Conservation (phyloP, 306 rosid genomes). For the Pueraria montana region DNA sequence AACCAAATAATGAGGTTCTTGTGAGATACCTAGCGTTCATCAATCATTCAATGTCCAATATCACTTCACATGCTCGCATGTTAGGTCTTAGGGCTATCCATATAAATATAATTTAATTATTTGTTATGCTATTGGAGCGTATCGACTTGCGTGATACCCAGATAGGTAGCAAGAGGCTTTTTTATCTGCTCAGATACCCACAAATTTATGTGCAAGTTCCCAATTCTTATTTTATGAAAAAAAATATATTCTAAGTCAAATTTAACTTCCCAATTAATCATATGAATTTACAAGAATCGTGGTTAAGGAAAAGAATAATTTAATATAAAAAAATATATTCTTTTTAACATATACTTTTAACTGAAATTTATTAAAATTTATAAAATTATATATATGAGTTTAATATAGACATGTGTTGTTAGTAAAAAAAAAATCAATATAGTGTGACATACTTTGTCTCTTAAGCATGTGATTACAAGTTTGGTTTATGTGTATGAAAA, state of each 20-base stretch:
- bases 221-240: neutral
- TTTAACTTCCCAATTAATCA: neutral
- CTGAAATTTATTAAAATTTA: neutral
- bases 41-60: constrained; percentile 16
- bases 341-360: neutral
- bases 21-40: constrained; percentile 32
- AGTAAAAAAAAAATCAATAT: too few relatives aligned
- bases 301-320: neutral
- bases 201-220: constrained; percentile 12
- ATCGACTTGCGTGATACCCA: neutral
- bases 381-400: too few relatives aligned
- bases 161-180: neutral
- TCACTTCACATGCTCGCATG: constrained; percentile 46
- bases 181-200: neutral
- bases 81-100: neutral
- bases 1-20: constrained; percentile 14
- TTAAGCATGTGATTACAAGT: too few relatives aligned
- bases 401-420: too few relatives aligned
- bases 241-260: neutral
- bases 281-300: neutral
- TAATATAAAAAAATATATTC: neutral
- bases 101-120: neutral
- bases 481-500: too few relatives aligned
- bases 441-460: too few relatives aligned
- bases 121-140: neutral